Base-by-base conservation (phyloP, 2,329 filamentous ascomycete species). In the Colletotrichum theobromicola region DNA sequence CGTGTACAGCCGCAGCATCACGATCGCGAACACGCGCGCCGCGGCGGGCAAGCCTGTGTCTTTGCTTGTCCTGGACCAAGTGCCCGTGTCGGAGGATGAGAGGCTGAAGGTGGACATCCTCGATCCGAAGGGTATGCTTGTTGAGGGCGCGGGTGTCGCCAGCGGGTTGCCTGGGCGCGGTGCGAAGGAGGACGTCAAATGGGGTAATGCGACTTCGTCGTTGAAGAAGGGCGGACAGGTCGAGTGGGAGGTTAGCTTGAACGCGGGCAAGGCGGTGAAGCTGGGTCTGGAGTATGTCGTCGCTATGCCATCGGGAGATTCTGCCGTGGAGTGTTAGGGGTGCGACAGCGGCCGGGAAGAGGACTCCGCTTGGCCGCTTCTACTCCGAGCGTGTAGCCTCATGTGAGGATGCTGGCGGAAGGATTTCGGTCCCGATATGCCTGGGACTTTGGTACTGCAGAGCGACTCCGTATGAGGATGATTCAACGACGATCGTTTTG, bases 51-150 rank as follows among this genome's bases (percentile, higher is more conserved):
- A 84, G 75, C 79, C 85, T 0, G 84, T 89, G 16, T 85, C 85
- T 2, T 53, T 93, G 3, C 82, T 88, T 2, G 87, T 93, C 30
- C 79, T 90, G 4, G 91, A 93, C 75, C 91, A 93, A 81, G 84
- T 92, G 3, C 91, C 91, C 4, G 84, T 92, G n/a, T 90, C 87
- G 26, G 87, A 92, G 79, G 90, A 93, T 68, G 90, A 92, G 79
- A 84, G 86, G 53, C 82, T 93, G 7, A 84, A 84, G 6, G 86
- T 93, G 10, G 86, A 88, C 2, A 79, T 92, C 35, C 76, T 87
- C 18, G 80, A 82, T 21, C 91, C 91, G 1, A 81, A 81, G 5
- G 90, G 89, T 0, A 76, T 93, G 55, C 78, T 78, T 1, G 76
- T 81, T 4, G 85, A 83, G 1, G 86, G 87, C 2, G 77, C 83